phyloP scores from a whole-genome alignment of 208 protist species.

The Trypanosoma platydactyli region DNA sequence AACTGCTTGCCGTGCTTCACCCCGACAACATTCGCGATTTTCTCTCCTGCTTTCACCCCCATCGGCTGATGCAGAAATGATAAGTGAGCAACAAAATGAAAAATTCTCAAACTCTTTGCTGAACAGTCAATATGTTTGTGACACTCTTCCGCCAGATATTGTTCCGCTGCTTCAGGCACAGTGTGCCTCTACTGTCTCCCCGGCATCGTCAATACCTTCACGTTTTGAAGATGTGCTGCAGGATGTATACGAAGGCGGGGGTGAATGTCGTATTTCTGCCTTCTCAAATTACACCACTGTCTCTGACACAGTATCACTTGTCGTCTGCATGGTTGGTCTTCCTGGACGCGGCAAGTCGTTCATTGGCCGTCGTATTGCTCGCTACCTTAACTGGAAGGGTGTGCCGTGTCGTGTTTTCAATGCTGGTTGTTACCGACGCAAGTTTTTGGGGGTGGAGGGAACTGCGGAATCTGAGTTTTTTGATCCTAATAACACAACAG shows the following conservation, averaged over 20 bases:
- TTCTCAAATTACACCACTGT: slow-evolving; percentile 83
- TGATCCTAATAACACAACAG: slow-evolving; percentile 73
- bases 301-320: slow-evolving; percentile 69
- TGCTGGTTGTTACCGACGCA: slow-evolving; percentile 81
- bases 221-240: background rate
- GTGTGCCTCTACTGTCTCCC: background rate
- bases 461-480: slow-evolving; percentile 74
- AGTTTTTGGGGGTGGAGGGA: slow-evolving; percentile 75
- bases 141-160: slow-evolving; percentile 21
- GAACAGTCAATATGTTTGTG: background rate
- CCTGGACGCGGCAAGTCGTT: slow-evolving; percentile 90
- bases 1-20: background rate
- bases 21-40: background rate
- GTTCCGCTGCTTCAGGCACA: background rate
- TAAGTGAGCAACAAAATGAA: slow-evolving; percentile 10
- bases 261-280: background rate
- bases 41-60: background rate
- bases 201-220: background rate
- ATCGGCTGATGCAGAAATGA: background rate
- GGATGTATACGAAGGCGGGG: slow-evolving; percentile 1
- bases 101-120: background rate
- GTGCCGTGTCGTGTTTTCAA: slow-evolving; percentile 90
- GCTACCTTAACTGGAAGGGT: slow-evolving; percentile 93
- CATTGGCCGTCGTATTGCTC: slow-evolving; percentile 74
- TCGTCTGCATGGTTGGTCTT: slow-evolving; percentile 90